A percentile compares a stretch with the other conserved stretches of the same genome.
These are phyloP conservation scores for Eimeria necatrix DNA, from an alignment of 169 alveolate genomes.

Conservation along the genomic window DNA sequence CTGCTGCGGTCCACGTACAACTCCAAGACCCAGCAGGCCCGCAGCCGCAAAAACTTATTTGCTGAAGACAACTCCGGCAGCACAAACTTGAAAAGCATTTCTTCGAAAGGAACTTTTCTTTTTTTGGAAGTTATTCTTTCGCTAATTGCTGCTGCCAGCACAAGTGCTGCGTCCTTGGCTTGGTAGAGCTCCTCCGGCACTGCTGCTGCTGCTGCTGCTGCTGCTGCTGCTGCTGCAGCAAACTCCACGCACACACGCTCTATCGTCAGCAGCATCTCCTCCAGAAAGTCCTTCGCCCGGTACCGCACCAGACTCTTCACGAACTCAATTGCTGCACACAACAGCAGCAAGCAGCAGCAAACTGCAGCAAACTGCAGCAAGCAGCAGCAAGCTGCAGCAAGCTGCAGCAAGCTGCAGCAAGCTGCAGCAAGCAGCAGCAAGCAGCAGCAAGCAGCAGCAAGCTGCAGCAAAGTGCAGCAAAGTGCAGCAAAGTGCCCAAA, in stretches of 20 bases:
- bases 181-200: constrained; percentile 10
- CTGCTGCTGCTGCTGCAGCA: not conserved
- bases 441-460: not conserved
- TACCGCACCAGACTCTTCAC: constrained; percentile 27
- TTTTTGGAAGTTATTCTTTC: constrained; percentile 75
- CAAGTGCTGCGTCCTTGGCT: constrained; percentile 56
- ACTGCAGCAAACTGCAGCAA: too few species aligned
- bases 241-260: constrained; percentile 60
- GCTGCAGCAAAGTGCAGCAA: too few species aligned
- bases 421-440: not conserved
- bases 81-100: constrained; percentile 39
- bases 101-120: constrained; percentile 65
- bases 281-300: constrained; percentile 46
- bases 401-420: too few species aligned
- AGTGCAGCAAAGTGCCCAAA: too few species aligned
- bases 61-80: constrained; percentile 33
- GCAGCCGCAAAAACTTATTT: constrained; percentile 65
- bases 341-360: not conserved
- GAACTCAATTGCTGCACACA: constrained; percentile 65
- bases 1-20: not conserved
- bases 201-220: constrained; percentile 69
- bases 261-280: constrained; percentile 57
- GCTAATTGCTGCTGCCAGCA: constrained; percentile 50
- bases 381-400: too few species aligned
- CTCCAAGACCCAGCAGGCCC: constrained; percentile 77